phyloP scores from a whole-genome alignment of 495 filamentous ascomycete genomes.

The Aspergillus panamensis region DNA sequence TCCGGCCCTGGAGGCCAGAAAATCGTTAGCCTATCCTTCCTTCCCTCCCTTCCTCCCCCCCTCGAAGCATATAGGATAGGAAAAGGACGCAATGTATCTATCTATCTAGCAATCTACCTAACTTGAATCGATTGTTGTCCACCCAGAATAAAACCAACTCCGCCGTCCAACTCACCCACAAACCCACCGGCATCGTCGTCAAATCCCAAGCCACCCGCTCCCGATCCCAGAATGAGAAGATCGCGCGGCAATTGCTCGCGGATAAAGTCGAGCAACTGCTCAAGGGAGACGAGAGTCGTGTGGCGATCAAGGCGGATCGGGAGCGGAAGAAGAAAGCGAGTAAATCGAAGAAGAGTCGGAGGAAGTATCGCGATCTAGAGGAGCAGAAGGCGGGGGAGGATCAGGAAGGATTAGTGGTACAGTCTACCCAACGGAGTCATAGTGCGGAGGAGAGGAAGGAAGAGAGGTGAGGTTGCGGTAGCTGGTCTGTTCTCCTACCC shows the following conservation, averaged over 20 bases:
- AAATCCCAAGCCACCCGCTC: slow-evolving; percentile 92
- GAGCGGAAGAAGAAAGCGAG: slow-evolving; percentile 63
- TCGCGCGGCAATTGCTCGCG: slow-evolving; percentile 73
- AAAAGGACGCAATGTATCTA: not conserved
- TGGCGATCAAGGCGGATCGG: slow-evolving; percentile 51
- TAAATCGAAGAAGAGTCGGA: slow-evolving; percentile 58
- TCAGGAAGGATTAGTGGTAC: slow-evolving; percentile 43
- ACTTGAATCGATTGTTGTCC: no score
- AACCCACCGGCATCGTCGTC: slow-evolving; percentile 82
- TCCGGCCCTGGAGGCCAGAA: slow-evolving; percentile 94
- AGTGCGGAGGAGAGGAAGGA: slow-evolving; percentile 12
- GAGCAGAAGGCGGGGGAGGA: slow-evolving; percentile 36
- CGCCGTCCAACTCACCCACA: slow-evolving; percentile 88
- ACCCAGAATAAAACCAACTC: slow-evolving; percentile 93
- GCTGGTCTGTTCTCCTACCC: no score
- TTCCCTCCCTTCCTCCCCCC: slow-evolving; percentile 1
- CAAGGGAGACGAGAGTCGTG: slow-evolving; percentile 57
- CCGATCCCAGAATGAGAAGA: slow-evolving; percentile 81
- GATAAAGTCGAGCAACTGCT: slow-evolving; percentile 68
- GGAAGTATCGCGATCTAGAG: slow-evolving; percentile 59
- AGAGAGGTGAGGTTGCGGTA: not conserved
- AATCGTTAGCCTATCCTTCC: slow-evolving; percentile 50
- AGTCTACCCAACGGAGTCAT: slow-evolving; percentile 46
- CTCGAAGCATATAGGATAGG: not conserved
- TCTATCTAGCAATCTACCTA: not conserved